Conservation (phyloP, 164 flowering plant genomes). For the Brasenia schreberi region DNA sequence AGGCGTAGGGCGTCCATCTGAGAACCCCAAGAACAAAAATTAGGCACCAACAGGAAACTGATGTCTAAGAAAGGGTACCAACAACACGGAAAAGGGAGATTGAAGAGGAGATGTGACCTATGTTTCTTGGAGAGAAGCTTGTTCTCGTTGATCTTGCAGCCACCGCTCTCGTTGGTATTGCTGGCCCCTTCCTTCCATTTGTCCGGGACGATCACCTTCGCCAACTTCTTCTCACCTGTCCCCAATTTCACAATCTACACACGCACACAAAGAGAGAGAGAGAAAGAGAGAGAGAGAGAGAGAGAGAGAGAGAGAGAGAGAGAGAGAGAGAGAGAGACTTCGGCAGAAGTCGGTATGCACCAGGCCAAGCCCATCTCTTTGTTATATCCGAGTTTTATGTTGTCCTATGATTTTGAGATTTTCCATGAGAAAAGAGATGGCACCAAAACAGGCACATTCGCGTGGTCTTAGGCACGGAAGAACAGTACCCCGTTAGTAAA, state of each 20-base stretch:
- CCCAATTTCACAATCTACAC: not conserved
- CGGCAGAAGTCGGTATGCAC: too few species aligned
- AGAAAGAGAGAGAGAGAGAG: not conserved
- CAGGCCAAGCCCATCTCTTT: too few species aligned
- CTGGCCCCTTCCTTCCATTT: conserved; percentile 99
- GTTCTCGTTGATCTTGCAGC: conserved; percentile 97
- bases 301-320: not conserved
- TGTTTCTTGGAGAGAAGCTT: conserved; percentile 93
- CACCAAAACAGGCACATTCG: too few species aligned
- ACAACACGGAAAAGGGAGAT: not conserved
- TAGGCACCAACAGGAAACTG: too few species aligned
- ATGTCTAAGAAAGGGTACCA: not conserved
- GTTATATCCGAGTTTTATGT: too few species aligned
- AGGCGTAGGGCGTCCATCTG: conserved; percentile 97
- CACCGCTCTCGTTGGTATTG: conserved; percentile 93
- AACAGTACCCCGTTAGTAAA: too few species aligned
- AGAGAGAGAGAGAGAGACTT: not conserved
- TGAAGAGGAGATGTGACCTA: conserved; percentile 28
- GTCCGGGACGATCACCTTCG: conserved; percentile 94
- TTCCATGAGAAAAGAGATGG: too few species aligned
- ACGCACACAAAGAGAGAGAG: too few species aligned
- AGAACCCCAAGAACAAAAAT: not conserved
- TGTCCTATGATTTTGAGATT: too few species aligned
- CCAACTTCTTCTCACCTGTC: conserved; percentile 72
- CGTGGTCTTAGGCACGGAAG: too few species aligned